Evolutionary conservation across 805 yeast genomes (phyloP).

Genomic region (Teunomyces atbi): DNA sequence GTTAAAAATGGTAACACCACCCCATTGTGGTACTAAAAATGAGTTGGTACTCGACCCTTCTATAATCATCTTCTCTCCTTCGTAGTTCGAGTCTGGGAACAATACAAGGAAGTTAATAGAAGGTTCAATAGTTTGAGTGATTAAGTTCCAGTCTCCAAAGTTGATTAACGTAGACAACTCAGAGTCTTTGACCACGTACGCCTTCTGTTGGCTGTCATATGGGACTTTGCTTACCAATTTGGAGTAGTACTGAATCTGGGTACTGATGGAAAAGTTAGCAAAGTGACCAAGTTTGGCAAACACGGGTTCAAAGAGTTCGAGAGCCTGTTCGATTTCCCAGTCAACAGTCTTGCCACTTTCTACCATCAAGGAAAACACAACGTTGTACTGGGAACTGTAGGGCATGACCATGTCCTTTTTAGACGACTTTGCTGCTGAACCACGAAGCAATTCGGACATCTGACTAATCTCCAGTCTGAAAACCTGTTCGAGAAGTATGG

Average conservation of each 20-base stretch:
- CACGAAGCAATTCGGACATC: slow-evolving; percentile 18
- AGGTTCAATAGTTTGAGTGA: slow-evolving; percentile 59
- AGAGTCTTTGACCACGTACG: slow-evolving; percentile 37
- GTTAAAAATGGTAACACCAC: slow-evolving; percentile 64
- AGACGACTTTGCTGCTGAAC: slow-evolving; percentile 7
- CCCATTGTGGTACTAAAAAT: slow-evolving; percentile 87
- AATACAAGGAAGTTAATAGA: slow-evolving; percentile 69
- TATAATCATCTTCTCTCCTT: slow-evolving; percentile 48
- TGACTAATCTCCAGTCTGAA: slow-evolving; percentile 38
- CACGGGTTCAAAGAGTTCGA: slow-evolving; percentile 55
- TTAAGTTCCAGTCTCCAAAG: slow-evolving; percentile 78
- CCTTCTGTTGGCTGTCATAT: slow-evolving; percentile 20
- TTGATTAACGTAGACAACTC: slow-evolving; percentile 73
- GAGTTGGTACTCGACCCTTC: slow-evolving; percentile 50
- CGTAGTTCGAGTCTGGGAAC: slow-evolving; percentile 49
- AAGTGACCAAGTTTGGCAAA: slow-evolving; percentile 50
- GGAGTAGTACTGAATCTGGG: slow-evolving; percentile 75
- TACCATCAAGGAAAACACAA: slow-evolving; percentile 71
- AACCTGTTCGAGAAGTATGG: slow-evolving; percentile 36
- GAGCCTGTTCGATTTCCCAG: slow-evolving; percentile 70
- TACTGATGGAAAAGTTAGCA: slow-evolving; percentile 72
- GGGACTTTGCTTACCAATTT: slow-evolving; percentile 27
- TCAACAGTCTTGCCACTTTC: slow-evolving; percentile 65
- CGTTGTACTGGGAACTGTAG: slow-evolving; percentile 64
- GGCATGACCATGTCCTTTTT: slow-evolving; percentile 44